Base-by-base conservation (phyloP, 2,329 filamentous ascomycete genomes). In the Monilinia fructigena region DNA sequence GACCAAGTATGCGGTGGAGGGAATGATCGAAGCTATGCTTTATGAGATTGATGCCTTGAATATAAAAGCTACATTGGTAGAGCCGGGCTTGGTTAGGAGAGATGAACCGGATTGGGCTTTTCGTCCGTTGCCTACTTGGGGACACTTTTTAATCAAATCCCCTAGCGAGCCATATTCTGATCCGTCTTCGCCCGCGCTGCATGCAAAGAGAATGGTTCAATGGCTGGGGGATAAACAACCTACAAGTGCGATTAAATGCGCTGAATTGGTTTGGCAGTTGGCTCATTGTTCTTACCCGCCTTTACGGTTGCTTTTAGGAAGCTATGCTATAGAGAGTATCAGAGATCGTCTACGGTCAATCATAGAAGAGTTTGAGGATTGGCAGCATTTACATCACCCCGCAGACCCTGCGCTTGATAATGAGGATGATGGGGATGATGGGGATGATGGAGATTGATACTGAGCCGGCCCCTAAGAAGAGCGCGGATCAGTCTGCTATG, bases 1-100 rank as follows among this genome's bases (percentile, higher is more conserved):
- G 1, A 97, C 93, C 20, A 99, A 98, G 77, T 98, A 97, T 78
- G 95, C 95, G 0, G 92, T 97, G 4, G 95, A 99, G 76, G 95
- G 94, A 0, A 81, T 99, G 64, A 93, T 98, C 72, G 95, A 99
- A 78, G 93, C 92, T 20, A 94, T 99, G 91, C 84, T 97, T 20
- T 98, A 98, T 78, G 95, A 99, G 77, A 89, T 96, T 48, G 93
- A 97, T 67, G 81, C 83, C 0, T 97, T 96, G 79, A 94, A 95
- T 75, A 90, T 98, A 77, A 97, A 96, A 78, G 92, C 92, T 0
- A 97, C 94, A 2, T 84, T 99, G 7, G 93, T 98, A 0, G 92
- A 97, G 74, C 93, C 94, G 1, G 93, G 93, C 0, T 85, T 97
- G 70, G 90, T 97, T 70, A 85, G 93, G 7, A 85, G 93, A 7